These are phyloP conservation scores for Onygenales sp. DNA, from an alignment of 2,329 filamentous ascomycete species.

Conservation along the genomic window DNA sequence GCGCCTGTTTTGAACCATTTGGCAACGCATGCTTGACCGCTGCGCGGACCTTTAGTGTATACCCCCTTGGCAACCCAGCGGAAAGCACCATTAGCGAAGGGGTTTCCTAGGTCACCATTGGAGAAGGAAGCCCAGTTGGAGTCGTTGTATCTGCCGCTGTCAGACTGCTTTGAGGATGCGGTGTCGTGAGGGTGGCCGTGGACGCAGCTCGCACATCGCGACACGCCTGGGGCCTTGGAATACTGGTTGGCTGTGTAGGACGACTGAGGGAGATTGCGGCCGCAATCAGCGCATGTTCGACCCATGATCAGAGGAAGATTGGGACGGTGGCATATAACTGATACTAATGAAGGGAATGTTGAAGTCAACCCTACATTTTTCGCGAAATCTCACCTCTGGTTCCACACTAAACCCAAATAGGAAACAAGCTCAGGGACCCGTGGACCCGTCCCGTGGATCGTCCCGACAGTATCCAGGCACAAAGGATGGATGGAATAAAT, in stretches of 20 bases:
- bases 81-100: constrained; percentile 4
- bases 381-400: too few species aligned
- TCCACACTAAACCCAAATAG: too few species aligned
- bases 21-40: constrained; percentile 24
- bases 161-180: constrained; percentile 1
- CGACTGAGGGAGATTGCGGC: constrained; percentile 4
- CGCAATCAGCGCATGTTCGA: constrained; percentile 2
- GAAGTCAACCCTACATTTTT: too few species aligned
- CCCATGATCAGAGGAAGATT: not conserved
- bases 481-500: too few species aligned
- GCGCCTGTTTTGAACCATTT: constrained; percentile 34
- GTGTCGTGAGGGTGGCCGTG: constrained; percentile 1
- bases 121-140: not conserved
- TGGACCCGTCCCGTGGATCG: too few species aligned
- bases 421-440: too few species aligned
- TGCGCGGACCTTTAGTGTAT: constrained; percentile 22
- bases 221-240: constrained; percentile 1
- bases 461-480: too few species aligned
- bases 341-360: too few species aligned
- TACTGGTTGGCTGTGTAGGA: constrained; percentile 5
- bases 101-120: not conserved
- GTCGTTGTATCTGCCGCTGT: constrained; percentile 4
- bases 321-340: too few species aligned
- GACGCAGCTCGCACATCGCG: constrained; percentile 5
- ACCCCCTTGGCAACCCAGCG: constrained; percentile 13